Conservation (phyloP, 148 eudicot genomes). For the Amaranthus hypochondriacus region DNA sequence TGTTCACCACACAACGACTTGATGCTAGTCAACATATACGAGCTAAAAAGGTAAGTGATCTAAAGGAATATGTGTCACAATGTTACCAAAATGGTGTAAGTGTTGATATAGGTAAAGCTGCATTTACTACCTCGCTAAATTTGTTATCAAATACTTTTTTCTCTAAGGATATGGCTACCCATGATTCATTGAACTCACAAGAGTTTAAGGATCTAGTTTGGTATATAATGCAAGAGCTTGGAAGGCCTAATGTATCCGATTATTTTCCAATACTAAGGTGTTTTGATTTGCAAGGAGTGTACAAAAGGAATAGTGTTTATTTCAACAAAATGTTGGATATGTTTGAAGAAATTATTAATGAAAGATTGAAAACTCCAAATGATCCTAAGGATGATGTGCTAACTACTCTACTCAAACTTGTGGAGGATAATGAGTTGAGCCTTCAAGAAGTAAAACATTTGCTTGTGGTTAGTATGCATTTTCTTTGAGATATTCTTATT, state of each 20-base stretch:
- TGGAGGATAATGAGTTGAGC: constrained; percentile 16
- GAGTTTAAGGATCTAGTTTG: constrained; percentile 25
- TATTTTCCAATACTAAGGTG: constrained; percentile 7
- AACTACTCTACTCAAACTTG: constrained; percentile 19
- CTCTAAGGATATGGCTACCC: constrained; percentile 26
- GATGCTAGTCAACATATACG: constrained; percentile 23
- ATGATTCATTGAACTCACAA: background rate
- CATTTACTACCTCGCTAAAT: constrained; percentile 17
- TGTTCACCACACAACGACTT: constrained; percentile 22
- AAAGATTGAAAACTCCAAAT: constrained; percentile 3
- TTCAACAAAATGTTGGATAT: background rate
- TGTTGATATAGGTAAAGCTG: constrained; percentile 31
- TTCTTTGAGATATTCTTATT: too few species aligned
- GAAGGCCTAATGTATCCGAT: constrained; percentile 21
- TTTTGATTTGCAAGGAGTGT: constrained; percentile 27
- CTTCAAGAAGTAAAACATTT: constrained; percentile 30
- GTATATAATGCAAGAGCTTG: background rate
- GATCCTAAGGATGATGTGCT: constrained; percentile 19
- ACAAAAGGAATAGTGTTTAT: background rate
- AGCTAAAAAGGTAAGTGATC: constrained; percentile 19
- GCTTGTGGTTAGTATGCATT: constrained; percentile 18
- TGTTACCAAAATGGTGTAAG: background rate
- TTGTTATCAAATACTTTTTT: constrained; percentile 26
- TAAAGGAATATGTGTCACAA: constrained; percentile 4
- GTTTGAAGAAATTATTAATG: constrained; percentile 19